Evolutionary conservation across 2,329 filamentous ascomycete genomes (phyloP), one percentile per base, ranked within the genome.

Genomic region (Acrocalymma vagum): DNA sequence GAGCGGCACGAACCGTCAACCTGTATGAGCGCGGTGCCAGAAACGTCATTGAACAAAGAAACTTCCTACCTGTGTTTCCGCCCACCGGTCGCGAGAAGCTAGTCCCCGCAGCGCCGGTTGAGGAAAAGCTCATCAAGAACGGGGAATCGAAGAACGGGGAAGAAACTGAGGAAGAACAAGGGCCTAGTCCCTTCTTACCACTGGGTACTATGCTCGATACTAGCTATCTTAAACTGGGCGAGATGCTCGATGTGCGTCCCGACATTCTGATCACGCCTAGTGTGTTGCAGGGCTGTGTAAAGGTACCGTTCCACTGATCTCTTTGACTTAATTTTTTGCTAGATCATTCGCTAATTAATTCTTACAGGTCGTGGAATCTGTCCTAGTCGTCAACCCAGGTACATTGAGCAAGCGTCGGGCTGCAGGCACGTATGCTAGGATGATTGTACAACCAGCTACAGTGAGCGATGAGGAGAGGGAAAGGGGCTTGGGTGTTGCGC

Each of bases 61-160:
- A 94, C 63, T 97, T 92, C 70, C 90, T 90, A 60, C 94, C 94
- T 0, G 72, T 97, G 1, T 96, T 92, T 62, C 94, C 94, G 5
- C 85, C 93, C 0, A 80, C 85, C 9, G 84, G 87, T 34, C 79
- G 91, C 32, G 78, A 82, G 42, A 82, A 78, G 48, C 71, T 95
- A 39, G 84, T 86, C 2, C 46, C 51, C 7, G 60, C 60, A 14
- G 59, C 66, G 1, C 58, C 56, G 9, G 68, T 74, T 3, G 58
- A 64, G 11, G 61, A 65, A 17, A 67, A 65, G 75, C 52, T 72
- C 90, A 50, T 86, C 85, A 20, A 86, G 83, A 55, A 52, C 3
- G 45, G 56, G 80, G 45, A 48, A 14, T 24, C 26, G 7, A 38
- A 81, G n/a, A 36, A 47, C 5, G 60, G 48, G 2, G 67, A 63